Evolutionary conservation across 2,329 filamentous ascomycete genomes (phyloP).

Genomic region (Fusarium avenaceum): DNA sequence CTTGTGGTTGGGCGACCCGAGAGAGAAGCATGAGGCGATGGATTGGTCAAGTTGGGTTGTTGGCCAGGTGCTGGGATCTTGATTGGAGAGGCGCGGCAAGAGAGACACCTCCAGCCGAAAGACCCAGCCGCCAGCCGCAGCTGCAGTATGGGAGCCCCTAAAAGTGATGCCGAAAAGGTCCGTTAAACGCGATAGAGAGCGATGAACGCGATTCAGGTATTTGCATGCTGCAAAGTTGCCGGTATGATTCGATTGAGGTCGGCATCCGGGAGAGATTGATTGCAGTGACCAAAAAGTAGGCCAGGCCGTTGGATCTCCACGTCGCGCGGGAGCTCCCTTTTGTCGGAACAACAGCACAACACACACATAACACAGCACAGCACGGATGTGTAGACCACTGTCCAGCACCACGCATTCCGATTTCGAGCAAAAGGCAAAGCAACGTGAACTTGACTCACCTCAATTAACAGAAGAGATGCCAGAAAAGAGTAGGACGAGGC

Average conservation of each 20-base stretch:
- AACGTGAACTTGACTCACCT: conserved; percentile 38
- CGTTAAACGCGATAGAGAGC: conserved; percentile 10
- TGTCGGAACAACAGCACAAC: conserved; percentile 16
- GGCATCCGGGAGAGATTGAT: conserved; percentile 9
- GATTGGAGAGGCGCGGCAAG: conserved; percentile 47
- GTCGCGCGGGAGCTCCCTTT: conserved; percentile 26
- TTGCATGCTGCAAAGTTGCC: not conserved
- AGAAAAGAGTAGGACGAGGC: conserved; percentile 39
- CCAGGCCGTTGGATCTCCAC: conserved; percentile 23
- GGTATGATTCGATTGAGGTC: not conserved
- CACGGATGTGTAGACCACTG: conserved; percentile 32
- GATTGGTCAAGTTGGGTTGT: conserved; percentile 38
- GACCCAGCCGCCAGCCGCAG: conserved; percentile 40
- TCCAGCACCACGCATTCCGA: not conserved
- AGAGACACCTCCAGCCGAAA: conserved; percentile 40
- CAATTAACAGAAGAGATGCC: conserved; percentile 41
- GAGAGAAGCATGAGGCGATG: conserved; percentile 42
- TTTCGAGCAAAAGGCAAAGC: conserved; percentile 2
- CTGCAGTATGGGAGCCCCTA: conserved; percentile 32
- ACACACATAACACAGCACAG: conserved; percentile 7
- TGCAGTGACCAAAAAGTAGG: conserved; percentile 6
- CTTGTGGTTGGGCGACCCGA: conserved; percentile 38
- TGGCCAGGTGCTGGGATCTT: conserved; percentile 41
- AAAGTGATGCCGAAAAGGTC: conserved; percentile 18
- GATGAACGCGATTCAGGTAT: not conserved